A percentile compares a stretch with the other conserved stretches of the same genome.
These are phyloP conservation scores for Chlamydomonas applanata DNA, from an alignment of 139 green algal genomes.

Conservation along the genomic window DNA sequence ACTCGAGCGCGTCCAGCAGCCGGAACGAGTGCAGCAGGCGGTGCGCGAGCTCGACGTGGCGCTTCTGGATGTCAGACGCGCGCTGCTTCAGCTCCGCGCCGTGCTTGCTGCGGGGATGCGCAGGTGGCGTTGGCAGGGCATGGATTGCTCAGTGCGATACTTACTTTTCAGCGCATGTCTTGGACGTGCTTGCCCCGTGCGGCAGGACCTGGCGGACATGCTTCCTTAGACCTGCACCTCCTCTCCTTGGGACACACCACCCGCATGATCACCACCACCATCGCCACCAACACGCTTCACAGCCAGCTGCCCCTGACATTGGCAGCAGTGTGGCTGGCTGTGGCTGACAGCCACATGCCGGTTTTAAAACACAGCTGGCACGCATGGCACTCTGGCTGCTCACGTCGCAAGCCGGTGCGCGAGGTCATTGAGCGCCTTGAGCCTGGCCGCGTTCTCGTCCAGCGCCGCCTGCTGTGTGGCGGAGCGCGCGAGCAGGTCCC, in stretches of 20 bases:
- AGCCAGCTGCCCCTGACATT: too few species aligned
- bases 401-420: neutral
- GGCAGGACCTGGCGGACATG: too few species aligned
- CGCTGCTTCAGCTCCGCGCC: conserved; percentile 25
- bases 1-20: conserved; percentile 47
- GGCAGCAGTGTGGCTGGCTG: too few species aligned
- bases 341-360: too few species aligned
- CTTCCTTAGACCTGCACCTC: too few species aligned
- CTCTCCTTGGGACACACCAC: too few species aligned
- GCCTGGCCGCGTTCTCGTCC: conserved; percentile 35
- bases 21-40: conserved; percentile 39
- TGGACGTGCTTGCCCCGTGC: too few species aligned
- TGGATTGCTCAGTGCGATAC: neutral
- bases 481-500: conserved; percentile 58
- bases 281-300: too few species aligned
- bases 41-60: conserved; percentile 45
- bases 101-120: neutral
- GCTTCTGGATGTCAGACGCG: conserved; percentile 24
- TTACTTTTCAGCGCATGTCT: too few species aligned
- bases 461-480: conserved; percentile 37
- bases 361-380: too few species aligned
- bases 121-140: neutral
- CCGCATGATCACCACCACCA: too few species aligned
- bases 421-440: conserved; percentile 29
- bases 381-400: neutral